Base-by-base conservation (phyloP, 2,329 filamentous ascomycete genomes). In the Diaporthe sp. region DNA sequence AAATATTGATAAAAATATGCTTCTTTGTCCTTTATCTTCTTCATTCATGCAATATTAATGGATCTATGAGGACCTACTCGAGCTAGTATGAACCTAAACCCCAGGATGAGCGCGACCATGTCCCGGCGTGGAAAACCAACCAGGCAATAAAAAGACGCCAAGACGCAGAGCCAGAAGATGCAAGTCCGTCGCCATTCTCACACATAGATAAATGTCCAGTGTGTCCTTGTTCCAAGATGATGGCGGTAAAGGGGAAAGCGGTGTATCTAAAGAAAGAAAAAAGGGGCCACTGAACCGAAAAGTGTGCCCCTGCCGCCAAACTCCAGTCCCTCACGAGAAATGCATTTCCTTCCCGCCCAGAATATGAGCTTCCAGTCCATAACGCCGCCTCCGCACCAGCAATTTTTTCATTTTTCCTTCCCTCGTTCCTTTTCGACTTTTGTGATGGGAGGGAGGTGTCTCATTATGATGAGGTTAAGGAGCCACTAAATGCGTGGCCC, bases 121-220 rank as follows among this genome's bases (percentile, higher is more conserved):
- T 19, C 32, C 44, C 63, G 2, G 22, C n/a, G n/a, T 22, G n/a
- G 17, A 37, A 53, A 39, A 10, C n/a, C n/a, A 22, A 5, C 32
- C 32, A 53, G 63, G 47, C 44, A 22, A 68, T 13, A 51, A 10
- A 68, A 39, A 30, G 19, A 66, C 37, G 63, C 44, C 63, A 39
- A 39, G n/a, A 53, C 47, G n/a, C 32, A 27, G 47, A 53, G 63
- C 63, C 63, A 68, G 47, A 68, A 68, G 53, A 68, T 68, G 63
- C 44, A 68, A 53, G 63, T 53, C 32, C 47, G 39, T 37, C n/a
- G 22, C 27, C 63, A 27, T 32, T 5, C 32, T 25, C 47, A 30
- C 25, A 3, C 22, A 13, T n/a, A 4, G 17, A 50, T 27, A 51
- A 37, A 51, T 1, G 0, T 15, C 22, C 25, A 17, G 44, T 66